A percentile compares a stretch with the other conserved stretches of the same genome.
phyloP scores from a whole-genome alignment of 176 grass and related monocot species.

The Aegilops bicornis region DNA sequence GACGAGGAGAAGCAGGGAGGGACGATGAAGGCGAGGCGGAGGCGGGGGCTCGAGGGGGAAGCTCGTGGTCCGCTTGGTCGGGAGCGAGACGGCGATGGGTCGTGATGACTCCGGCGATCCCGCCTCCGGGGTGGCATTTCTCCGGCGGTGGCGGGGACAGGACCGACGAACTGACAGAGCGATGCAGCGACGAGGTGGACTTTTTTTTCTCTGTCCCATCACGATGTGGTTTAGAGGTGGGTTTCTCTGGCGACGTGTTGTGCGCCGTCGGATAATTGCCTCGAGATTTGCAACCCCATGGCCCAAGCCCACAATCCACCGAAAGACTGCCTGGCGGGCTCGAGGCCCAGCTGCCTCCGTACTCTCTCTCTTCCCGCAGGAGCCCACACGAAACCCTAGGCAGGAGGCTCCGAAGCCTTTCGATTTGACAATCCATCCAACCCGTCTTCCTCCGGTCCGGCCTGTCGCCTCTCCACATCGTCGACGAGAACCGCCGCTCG shows the following conservation, averaged over 20 bases:
- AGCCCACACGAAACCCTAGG: slow-evolving; percentile 23
- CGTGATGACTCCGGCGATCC: slow-evolving; percentile 55
- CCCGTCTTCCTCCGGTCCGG: slow-evolving; percentile 22
- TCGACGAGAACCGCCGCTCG: background rate
- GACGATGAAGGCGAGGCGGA: slow-evolving; percentile 33
- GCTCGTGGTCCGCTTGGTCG: background rate
- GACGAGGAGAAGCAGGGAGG: slow-evolving; percentile 37
- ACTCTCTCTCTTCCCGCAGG: too few relatives aligned
- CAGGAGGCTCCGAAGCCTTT: background rate
- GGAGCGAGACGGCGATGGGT: slow-evolving; percentile 27
- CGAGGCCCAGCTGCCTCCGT: too few relatives aligned
- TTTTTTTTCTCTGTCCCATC: too few relatives aligned
- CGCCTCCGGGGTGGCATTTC: slow-evolving; percentile 69
- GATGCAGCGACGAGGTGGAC: background rate
- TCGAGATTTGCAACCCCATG: background rate
- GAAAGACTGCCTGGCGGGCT: too few relatives aligned
- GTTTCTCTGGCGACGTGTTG: background rate
- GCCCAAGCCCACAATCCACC: too few relatives aligned
- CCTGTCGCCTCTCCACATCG: background rate
- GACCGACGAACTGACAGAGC: background rate
- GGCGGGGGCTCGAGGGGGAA: background rate
- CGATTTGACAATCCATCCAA: slow-evolving; percentile 22
- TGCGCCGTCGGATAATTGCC: background rate
- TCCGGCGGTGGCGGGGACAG: background rate
- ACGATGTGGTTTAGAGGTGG: too few relatives aligned